Evolutionary conservation across 768 basidiomycete genomes (phyloP), one percentile per base, ranked within the genome.

Genomic region (Phanerochaete carnosa): DNA sequence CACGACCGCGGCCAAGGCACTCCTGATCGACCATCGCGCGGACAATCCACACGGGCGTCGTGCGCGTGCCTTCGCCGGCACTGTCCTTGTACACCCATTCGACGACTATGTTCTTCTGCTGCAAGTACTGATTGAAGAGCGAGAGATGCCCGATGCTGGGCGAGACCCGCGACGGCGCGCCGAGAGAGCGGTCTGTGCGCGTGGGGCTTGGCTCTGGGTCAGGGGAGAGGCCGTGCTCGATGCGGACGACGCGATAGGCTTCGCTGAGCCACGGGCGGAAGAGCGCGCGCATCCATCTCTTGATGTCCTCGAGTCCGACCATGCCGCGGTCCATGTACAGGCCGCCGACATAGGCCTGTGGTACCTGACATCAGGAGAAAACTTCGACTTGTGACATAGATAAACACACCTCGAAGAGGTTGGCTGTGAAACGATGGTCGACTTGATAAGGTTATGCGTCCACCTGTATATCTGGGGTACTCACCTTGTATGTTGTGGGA

Each of bases 41-140:
- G 50, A 84, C 90, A 53, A 74, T 77, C 91, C 91, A 93, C 62
- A 90, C 81, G 2, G 91, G 89, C 25, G 90, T 92, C n/a, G 85
- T 81, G 67, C 78, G 82, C 32, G 79, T 83, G 25, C 80, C 80
- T 55, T 77, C 73, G 45, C 74, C 72, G 15, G 64, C 70, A n/a
- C 72, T 71, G 26, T 84, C 83, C 28, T 79, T 75, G 67, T 87
- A 91, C 12, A 82, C 72, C 91, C 91, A 93, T 73, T 93, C 89
- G 62, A 92, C 80, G 55, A 72, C 67, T 55, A 76, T 78, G 67
- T 76, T 78, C 28, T 69, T 65, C 72, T 83, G 88, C 73, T 89
- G 86, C 57, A 92, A 70, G 59, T 82, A 77, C 74, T 92, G 90
- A 69, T 93, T 93, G 79, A 93, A 92, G 56, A 93, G 73, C 37